Percentiles rank a stretch among this genome's conserved stretches.
Evolutionary conservation across 1,284 basidiomycete species (phyloP).

Genomic region (Cryptococcus deneoformans): DNA sequence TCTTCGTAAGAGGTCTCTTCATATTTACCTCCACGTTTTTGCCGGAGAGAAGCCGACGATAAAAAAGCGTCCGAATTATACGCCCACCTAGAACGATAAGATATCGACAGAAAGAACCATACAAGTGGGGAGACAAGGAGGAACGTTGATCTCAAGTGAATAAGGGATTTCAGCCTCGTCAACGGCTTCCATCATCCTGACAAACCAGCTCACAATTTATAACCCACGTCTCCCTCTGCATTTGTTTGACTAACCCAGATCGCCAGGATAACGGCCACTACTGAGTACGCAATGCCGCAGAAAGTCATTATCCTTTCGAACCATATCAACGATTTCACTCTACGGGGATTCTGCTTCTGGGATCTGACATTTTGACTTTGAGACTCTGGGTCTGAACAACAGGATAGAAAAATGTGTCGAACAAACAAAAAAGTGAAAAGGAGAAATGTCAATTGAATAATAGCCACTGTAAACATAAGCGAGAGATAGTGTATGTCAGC

Average conservation of each 20-base stretch:
- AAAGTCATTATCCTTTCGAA: slow-evolving; percentile 15
- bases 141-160: slow-evolving; percentile 4
- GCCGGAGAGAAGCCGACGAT: not conserved
- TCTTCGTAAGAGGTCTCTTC: not conserved
- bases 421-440: slow-evolving; percentile 5
- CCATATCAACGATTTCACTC: not conserved
- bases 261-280: not conserved
- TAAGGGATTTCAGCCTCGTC: too few relatives aligned
- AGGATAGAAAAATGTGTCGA: slow-evolving; percentile 1
- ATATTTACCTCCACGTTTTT: not conserved
- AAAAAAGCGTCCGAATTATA: not conserved
- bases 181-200: too few relatives aligned
- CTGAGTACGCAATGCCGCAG: not conserved
- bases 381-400: slow-evolving; percentile 12
- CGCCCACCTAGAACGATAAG: slow-evolving; percentile 14
- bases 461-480: not conserved
- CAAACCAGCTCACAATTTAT: slow-evolving; percentile 11
- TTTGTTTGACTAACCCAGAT: slow-evolving; percentile 7
- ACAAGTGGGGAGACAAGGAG: slow-evolving; percentile 8
- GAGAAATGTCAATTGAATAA: not conserved
- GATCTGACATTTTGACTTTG: not conserved
- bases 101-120: slow-evolving; percentile 9
- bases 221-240: slow-evolving; percentile 10
- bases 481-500: too few relatives aligned
- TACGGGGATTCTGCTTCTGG: not conserved